Conservation (phyloP, 2,329 filamentous ascomycete species). For the Grosmannia huntii region DNA sequence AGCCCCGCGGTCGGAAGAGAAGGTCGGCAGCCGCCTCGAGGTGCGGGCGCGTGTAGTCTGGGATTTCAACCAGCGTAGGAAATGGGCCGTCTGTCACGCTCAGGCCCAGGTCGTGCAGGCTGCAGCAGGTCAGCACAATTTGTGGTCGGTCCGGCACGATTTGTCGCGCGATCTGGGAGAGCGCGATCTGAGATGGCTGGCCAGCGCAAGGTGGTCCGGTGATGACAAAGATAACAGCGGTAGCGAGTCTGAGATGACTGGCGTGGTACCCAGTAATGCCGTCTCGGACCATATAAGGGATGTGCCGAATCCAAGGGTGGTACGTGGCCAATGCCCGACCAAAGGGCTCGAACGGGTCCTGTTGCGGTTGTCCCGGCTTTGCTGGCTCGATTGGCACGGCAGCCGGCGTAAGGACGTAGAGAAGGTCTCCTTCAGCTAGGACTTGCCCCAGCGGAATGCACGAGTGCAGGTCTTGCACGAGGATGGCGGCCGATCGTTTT, state of each 20-base stretch:
- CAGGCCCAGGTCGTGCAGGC: conserved; percentile 23
- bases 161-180: conserved; percentile 23
- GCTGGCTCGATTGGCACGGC: conserved; percentile 31
- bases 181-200: conserved; percentile 35
- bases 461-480: conserved; percentile 29
- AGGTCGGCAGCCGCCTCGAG: conserved; percentile 38
- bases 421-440: conserved; percentile 35
- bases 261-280: conserved; percentile 53
- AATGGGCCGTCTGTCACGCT: conserved; percentile 19
- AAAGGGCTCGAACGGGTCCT: conserved; percentile 61
- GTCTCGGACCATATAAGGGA: conserved; percentile 52
- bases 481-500: conserved; percentile 10
- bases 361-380: conserved; percentile 23
- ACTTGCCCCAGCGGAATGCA: conserved; percentile 34
- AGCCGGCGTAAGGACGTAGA: conserved; percentile 49
- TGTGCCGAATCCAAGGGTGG: conserved; percentile 52
- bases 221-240: conserved; percentile 48
- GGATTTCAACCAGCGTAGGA: conserved; percentile 37
- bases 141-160: conserved; percentile 26
- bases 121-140: conserved; percentile 39
- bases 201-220: conserved; percentile 32
- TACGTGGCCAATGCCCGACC: conserved; percentile 48
- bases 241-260: conserved; percentile 47
- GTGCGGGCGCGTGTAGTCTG: conserved; percentile 32
- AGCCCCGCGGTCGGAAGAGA: conserved; percentile 25